phyloP scores from a whole-genome alignment of 805 yeast species.

The Zygotorulaspora chibaensis region DNA sequence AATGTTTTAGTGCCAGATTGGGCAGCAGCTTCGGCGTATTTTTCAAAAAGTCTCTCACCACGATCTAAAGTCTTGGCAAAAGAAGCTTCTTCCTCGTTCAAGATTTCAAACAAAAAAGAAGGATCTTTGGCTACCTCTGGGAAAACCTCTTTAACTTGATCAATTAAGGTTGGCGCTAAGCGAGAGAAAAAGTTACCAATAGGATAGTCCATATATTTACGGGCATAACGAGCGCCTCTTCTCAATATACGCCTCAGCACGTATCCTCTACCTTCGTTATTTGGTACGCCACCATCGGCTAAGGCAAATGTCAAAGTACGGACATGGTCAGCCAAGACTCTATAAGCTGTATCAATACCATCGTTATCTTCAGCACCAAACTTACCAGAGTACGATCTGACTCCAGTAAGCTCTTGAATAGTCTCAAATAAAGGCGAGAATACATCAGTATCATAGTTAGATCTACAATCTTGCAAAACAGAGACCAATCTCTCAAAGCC shows the following conservation, averaged over 20 bases:
- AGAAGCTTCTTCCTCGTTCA: conserved; percentile 93
- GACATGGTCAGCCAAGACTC: conserved; percentile 97
- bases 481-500: conserved; percentile 98
- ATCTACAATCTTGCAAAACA: conserved; percentile 80
- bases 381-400: conserved; percentile 84
- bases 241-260: conserved; percentile 94
- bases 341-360: conserved; percentile 96
- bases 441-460: conserved; percentile 97
- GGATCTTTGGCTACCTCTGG: conserved; percentile 81
- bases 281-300: conserved; percentile 99
- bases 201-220: conserved; percentile 94
- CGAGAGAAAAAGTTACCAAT: conserved; percentile 91
- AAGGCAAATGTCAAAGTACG: conserved; percentile 94
- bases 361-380: conserved; percentile 90
- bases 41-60: conserved; percentile 95
- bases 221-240: conserved; percentile 95
- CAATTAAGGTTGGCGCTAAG: conserved; percentile 88
- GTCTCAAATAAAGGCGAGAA: conserved; percentile 81
- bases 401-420: conserved; percentile 91
- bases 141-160: conserved; percentile 80
- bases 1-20: conserved; percentile 70
- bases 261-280: conserved; percentile 98
- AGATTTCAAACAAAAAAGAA: conserved; percentile 75
- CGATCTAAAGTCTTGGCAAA: conserved; percentile 94
- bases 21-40: conserved; percentile 80